Evolutionary conservation across 1,139 yeast species (phyloP), one percentile per base, ranked within the genome.

Genomic region (Kurtzmaniella quercitrusa): DNA sequence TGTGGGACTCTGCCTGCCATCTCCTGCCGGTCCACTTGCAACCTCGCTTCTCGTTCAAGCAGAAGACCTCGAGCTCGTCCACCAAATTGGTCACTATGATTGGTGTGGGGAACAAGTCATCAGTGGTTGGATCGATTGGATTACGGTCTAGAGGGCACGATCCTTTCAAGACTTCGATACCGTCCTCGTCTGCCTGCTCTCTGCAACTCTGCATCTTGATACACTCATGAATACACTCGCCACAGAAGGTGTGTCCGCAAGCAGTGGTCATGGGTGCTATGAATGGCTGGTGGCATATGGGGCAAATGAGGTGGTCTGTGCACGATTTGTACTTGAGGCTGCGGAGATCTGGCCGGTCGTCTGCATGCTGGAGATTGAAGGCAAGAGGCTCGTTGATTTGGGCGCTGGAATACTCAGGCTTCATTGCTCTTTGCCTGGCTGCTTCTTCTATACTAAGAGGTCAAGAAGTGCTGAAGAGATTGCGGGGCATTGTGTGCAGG

Each of bases 131-230:
- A 46, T 66, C 67, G 34, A 81, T 51, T 1, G 76, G 73, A 1
- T 78, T 78, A 41, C 90, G 63, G 61, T 83, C 90, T 25, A 83
- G 65, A 0, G 90, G 89, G 57, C 90, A 83, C 41, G 68, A 65
- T 31, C 76, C 73, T 5, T 61, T 62, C 14, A 61, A 48, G 5
- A 25, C 16, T n/a, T 31, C 15, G 6, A 15, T 25, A 3, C 27
- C 43, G 31, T 21, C 14, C 10, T 31, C 36, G 36, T 31, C 18
- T 14, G 12, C 18, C 21, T 21, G 4, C 10, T 19, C 18, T 12
- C 43, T 19, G 39, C 39, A 36, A 21, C 45, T 44, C 29, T 44
- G 45, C 66, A 66, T 60, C 43, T 65, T 71, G 36, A 77, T 60
- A 47, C 78, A 72, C 53, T 77, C 82, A 44, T 57, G 55, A 12